These are phyloP conservation scores for Mortierella sp. DNA, from an alignment of 371 early-diverging fungal genomes.

Conservation along the genomic window DNA sequence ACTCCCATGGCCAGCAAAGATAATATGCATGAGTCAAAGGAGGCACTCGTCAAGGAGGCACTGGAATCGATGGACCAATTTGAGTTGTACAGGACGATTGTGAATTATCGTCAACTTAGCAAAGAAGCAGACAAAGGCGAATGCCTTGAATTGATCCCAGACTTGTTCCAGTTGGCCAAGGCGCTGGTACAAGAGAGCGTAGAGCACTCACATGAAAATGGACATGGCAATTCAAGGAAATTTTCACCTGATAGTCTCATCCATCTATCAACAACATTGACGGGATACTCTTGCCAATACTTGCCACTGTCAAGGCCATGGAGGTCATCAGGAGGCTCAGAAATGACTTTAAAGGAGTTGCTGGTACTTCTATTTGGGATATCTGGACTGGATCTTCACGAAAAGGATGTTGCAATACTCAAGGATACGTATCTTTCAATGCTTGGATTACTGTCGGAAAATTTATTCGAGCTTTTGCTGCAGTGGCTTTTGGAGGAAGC, in stretches of 20 bases:
- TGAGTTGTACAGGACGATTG: slow-evolving; percentile 37
- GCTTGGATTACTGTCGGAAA: slow-evolving; percentile 30
- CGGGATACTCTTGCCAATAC: slow-evolving; percentile 50
- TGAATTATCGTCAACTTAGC: slow-evolving; percentile 17
- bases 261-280: slow-evolving; percentile 32
- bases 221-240: not conserved
- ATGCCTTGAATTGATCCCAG: slow-evolving; percentile 21
- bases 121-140: not conserved
- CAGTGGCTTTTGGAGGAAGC: slow-evolving; percentile 40
- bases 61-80: slow-evolving; percentile 42
- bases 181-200: slow-evolving; percentile 2
- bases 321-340: slow-evolving; percentile 3
- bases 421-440: slow-evolving; percentile 40
- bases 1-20: not conserved
- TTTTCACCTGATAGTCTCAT: not conserved
- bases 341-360: slow-evolving; percentile 18
- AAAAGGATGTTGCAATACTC: slow-evolving; percentile 21
- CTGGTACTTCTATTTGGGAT: slow-evolving; percentile 20
- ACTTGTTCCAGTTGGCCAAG: slow-evolving; percentile 32
- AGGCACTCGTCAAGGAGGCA: slow-evolving; percentile 7
- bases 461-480: slow-evolving; percentile 33
- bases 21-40: not conserved
- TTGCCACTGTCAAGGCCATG: slow-evolving; percentile 19
- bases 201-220: not conserved
- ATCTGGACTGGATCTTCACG: slow-evolving; percentile 20